Evolutionary conservation across 1,139 yeast genomes (phyloP).

Genomic region (Keqinozyma sinolaborantium): DNA sequence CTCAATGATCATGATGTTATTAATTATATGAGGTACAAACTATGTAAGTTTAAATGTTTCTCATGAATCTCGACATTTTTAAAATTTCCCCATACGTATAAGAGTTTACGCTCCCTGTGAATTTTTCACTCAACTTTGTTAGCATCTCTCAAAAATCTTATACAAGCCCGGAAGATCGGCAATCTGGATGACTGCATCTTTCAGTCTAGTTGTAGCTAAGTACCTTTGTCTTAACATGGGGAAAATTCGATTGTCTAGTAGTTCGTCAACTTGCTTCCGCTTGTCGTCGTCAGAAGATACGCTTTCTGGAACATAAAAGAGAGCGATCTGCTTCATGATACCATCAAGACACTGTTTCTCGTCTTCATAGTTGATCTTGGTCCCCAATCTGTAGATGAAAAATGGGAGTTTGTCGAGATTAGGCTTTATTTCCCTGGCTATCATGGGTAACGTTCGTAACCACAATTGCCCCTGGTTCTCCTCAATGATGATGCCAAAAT

Average conservation of each 20-base stretch:
- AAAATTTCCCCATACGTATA: conserved; percentile 1
- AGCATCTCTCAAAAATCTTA: conserved; percentile 90
- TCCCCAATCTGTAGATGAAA: conserved; percentile 61
- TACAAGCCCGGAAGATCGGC: conserved; percentile 92
- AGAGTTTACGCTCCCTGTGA: not conserved
- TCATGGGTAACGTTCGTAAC: conserved; percentile 59
- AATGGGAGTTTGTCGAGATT: conserved; percentile 60
- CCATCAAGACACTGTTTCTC: conserved; percentile 69
- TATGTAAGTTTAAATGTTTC: not conserved
- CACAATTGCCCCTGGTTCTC: conserved; percentile 23
- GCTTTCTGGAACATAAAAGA: conserved; percentile 70
- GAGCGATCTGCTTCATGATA: conserved; percentile 64
- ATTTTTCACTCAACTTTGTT: no score
- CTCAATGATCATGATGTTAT: conserved; percentile 18
- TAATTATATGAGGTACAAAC: no score
- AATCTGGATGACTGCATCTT: conserved; percentile 66
- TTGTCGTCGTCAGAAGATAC: conserved; percentile 20
- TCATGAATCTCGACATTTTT: conserved; percentile 1
- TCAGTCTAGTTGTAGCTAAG: conserved; percentile 57
- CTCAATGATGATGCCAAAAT: conserved; percentile 55
- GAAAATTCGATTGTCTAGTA: conserved; percentile 57
- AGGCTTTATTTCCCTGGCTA: conserved; percentile 63
- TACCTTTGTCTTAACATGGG: conserved; percentile 65
- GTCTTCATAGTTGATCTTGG: conserved; percentile 56
- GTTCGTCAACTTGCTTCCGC: conserved; percentile 20